Conservation (phyloP, 2,329 filamentous ascomycete species). For the Pezicula radicicola region DNA sequence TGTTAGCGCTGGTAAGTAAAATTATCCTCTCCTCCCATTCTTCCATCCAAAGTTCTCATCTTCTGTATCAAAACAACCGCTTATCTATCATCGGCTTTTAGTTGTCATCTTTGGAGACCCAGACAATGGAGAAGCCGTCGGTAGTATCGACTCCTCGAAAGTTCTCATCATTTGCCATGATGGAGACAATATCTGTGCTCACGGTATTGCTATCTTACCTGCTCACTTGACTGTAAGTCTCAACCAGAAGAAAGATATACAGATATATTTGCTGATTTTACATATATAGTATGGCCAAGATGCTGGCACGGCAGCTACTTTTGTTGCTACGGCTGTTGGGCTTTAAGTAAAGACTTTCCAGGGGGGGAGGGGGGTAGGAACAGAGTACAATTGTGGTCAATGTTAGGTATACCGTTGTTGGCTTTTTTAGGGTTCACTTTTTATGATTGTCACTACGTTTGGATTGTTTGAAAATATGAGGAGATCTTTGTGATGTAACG, state of each 20-base stretch:
- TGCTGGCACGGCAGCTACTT: too few species aligned
- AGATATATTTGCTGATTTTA: too few species aligned
- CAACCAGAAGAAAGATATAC: neutral
- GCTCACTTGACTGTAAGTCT: constrained; percentile 14
- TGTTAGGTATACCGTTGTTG: too few species aligned
- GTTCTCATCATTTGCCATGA: constrained; percentile 20
- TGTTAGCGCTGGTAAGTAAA: constrained; percentile 8
- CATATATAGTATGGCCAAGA: too few species aligned
- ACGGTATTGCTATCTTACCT: constrained; percentile 7
- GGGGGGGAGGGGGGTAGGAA: too few species aligned
- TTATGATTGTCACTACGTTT: too few species aligned
- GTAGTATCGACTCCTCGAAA: constrained; percentile 12
- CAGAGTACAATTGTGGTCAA: too few species aligned
- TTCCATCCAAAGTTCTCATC: neutral
- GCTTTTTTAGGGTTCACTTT: too few species aligned
- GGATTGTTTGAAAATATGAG: too few species aligned
- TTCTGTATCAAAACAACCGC: neutral
- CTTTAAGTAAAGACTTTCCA: too few species aligned
- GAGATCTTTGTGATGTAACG: too few species aligned
- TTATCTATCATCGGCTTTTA: neutral
- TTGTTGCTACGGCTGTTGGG: too few species aligned
- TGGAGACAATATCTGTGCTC: constrained; percentile 19
- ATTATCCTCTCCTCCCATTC: neutral
- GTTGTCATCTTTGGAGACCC: constrained; percentile 25
- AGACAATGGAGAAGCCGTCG: constrained; percentile 18